A percentile compares a stretch with the other conserved stretches of the same genome.
These are phyloP conservation scores for Plasmopara muralis DNA, from an alignment of 352 stramenopile species.

Conservation along the genomic window DNA sequence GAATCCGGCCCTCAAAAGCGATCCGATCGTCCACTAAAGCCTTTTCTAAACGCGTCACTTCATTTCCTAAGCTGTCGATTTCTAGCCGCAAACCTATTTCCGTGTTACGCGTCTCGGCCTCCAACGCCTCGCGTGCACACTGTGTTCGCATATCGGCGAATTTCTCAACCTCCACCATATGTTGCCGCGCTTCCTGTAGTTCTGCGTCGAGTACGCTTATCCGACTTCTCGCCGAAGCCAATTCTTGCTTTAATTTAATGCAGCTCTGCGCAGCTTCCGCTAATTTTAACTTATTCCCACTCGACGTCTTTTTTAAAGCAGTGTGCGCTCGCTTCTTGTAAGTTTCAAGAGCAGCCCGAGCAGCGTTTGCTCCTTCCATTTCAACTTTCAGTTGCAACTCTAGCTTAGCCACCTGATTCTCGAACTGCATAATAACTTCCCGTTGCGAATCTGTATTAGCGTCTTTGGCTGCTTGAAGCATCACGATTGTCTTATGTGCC, in stretches of 20 bases:
- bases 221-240: constrained; percentile 32
- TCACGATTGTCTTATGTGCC: constrained; percentile 30
- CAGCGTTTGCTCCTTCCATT: constrained; percentile 41
- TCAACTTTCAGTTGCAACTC: constrained; percentile 38
- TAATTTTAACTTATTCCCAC: constrained; percentile 54
- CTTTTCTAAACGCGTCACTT: constrained; percentile 27
- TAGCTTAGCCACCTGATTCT: constrained; percentile 24
- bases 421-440: constrained; percentile 18
- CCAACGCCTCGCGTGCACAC: constrained; percentile 15
- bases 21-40: constrained; percentile 20
- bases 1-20: constrained; percentile 32
- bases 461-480: constrained; percentile 21
- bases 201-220: constrained; percentile 33
- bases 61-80: constrained; percentile 25
- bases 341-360: constrained; percentile 51
- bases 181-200: constrained; percentile 18
- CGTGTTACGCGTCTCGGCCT: constrained; percentile 25
- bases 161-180: constrained; percentile 23
- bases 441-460: constrained; percentile 15
- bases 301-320: constrained; percentile 69
- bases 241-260: constrained; percentile 41
- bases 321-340: constrained; percentile 78
- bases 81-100: constrained; percentile 24
- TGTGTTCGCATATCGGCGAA: constrained; percentile 15
- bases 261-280: constrained; percentile 40